phyloP scores from a whole-genome alignment of 1,284 basidiomycete species.

The Anthracocystis setariae region DNA sequence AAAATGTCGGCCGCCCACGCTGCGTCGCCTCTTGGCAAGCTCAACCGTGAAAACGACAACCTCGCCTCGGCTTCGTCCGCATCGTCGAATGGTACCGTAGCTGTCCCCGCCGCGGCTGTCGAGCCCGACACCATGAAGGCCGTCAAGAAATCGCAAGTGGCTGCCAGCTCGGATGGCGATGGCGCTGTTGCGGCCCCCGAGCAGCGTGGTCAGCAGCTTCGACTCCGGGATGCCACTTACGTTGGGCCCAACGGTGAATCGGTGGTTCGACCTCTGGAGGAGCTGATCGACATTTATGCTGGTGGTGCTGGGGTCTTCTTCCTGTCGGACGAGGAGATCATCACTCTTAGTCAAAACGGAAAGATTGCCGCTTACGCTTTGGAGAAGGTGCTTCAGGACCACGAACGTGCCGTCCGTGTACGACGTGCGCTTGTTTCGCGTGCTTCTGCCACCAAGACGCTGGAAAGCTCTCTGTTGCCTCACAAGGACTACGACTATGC shows the following conservation, averaged over 20 bases:
- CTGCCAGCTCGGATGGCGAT: conserved; percentile 43
- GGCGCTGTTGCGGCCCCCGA: conserved; percentile 37
- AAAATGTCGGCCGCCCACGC: conserved; percentile 36
- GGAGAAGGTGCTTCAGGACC: conserved; percentile 89
- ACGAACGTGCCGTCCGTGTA: conserved; percentile 86
- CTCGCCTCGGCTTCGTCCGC: conserved; percentile 13
- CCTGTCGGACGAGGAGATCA: conserved; percentile 91
- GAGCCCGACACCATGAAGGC: conserved; percentile 36
- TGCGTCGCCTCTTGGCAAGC: conserved; percentile 34
- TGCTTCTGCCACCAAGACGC: conserved; percentile 82
- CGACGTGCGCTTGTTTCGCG: conserved; percentile 91
- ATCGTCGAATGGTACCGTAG: conserved; percentile 13
- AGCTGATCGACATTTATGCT: conserved; percentile 86
- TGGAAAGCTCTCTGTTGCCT: conserved; percentile 86
- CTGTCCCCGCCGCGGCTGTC: conserved; percentile 44
- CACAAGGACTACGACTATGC: conserved; percentile 91
- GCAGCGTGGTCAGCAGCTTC: conserved; percentile 38
- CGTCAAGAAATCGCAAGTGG: conserved; percentile 27
- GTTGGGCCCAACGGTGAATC: conserved; percentile 48
- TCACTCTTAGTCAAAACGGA: conserved; percentile 86
- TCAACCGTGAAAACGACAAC: conserved; percentile 31
- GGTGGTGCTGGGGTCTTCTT: conserved; percentile 74
- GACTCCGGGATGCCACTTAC: conserved; percentile 40
- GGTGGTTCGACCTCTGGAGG: conserved; percentile 73
- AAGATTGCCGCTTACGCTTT: conserved; percentile 93